Conservation (phyloP, 495 filamentous ascomycete genomes). For the Staphylotrichum tortipilum region DNA sequence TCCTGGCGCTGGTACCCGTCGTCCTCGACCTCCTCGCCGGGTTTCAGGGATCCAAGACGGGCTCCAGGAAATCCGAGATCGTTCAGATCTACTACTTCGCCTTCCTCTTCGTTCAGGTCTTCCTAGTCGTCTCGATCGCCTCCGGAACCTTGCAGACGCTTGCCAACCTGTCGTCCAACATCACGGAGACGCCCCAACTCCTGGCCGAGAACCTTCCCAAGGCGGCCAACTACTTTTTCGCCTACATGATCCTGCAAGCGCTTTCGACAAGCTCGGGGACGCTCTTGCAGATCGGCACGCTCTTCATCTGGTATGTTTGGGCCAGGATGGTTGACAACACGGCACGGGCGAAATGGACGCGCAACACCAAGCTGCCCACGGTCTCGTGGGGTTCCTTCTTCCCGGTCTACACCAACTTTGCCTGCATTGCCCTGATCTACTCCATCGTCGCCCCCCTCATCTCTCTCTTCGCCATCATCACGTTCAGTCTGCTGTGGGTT, state of each 20-base stretch:
- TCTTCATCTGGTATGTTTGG: slow-evolving; percentile 74
- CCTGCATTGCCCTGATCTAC: slow-evolving; percentile 90
- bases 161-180: slow-evolving; percentile 49
- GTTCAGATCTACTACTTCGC: slow-evolving; percentile 91
- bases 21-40: slow-evolving; percentile 60
- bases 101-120: slow-evolving; percentile 92
- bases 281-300: slow-evolving; percentile 70
- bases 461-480: slow-evolving; percentile 86
- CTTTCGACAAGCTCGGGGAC: slow-evolving; percentile 84
- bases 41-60: slow-evolving; percentile 75
- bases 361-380: slow-evolving; percentile 68
- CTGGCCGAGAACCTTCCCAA: slow-evolving; percentile 77
- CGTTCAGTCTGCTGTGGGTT: slow-evolving; percentile 90
- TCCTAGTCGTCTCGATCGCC: slow-evolving; percentile 84
- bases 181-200: slow-evolving; percentile 52
- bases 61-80: slow-evolving; percentile 66
- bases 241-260: slow-evolving; percentile 93
- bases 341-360: slow-evolving; percentile 77
- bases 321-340: slow-evolving; percentile 75
- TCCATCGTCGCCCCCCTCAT: slow-evolving; percentile 85
- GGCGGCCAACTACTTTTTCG: slow-evolving; percentile 95
- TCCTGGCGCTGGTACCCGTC: slow-evolving; percentile 74
- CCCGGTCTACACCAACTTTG: slow-evolving; percentile 90
- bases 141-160: slow-evolving; percentile 67
- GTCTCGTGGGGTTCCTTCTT: slow-evolving; percentile 92